Evolutionary conservation across 2,329 filamentous ascomycete genomes (phyloP).

Genomic region (Beauveria medogensis): DNA sequence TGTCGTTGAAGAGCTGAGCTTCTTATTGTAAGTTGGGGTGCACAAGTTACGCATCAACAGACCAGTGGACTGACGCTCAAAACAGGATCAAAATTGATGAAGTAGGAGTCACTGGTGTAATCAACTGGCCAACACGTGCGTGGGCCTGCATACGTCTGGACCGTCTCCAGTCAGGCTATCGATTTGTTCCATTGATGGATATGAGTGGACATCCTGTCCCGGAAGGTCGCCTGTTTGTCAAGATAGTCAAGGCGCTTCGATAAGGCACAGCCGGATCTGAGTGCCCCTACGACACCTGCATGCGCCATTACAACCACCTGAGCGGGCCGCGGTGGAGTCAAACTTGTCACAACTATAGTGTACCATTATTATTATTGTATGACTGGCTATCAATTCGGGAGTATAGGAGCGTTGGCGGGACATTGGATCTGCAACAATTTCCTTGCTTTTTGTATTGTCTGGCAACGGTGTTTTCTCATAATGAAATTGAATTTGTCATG

Average conservation of each 20-base stretch:
- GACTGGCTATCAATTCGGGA: not conserved
- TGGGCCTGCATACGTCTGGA: slow-evolving; percentile 55
- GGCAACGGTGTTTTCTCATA: not conserved
- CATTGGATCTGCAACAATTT: not conserved
- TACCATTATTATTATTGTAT: not conserved
- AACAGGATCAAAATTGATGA: slow-evolving; percentile 48
- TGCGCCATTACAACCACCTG: no score
- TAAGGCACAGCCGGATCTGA: not conserved
- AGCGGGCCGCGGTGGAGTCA: not conserved
- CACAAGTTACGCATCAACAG: not conserved
- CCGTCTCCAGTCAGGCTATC: slow-evolving; percentile 46
- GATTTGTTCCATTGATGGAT: slow-evolving; percentile 44
- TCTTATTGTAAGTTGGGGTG: slow-evolving; percentile 53
- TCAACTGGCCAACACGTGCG: slow-evolving; percentile 33
- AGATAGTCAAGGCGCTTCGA: slow-evolving; percentile 38
- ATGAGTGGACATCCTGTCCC: slow-evolving; percentile 34
- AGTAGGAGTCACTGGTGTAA: slow-evolving; percentile 26
- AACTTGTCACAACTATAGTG: not conserved
- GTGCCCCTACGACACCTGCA: not conserved
- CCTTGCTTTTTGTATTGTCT: not conserved
- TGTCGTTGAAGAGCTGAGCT: slow-evolving; percentile 62
- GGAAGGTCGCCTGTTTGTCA: slow-evolving; percentile 43
- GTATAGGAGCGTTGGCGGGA: not conserved
- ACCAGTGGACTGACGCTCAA: not conserved
- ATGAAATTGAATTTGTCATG: no score